phyloP scores from a whole-genome alignment of 1,284 basidiomycete genomes.

The Ustilago shanxiensis region DNA sequence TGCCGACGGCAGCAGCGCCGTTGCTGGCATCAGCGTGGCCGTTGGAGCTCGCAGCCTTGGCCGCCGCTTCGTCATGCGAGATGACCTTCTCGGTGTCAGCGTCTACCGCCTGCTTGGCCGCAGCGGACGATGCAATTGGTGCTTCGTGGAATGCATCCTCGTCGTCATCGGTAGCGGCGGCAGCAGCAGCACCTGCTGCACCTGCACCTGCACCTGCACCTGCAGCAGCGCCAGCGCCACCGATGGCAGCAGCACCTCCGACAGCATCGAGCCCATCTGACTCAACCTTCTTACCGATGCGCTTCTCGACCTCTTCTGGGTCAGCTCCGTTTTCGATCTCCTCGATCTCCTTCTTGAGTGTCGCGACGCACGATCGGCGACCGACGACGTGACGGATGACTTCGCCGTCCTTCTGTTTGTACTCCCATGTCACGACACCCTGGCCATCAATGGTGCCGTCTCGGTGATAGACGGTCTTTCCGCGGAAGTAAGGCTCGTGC shows the following conservation, averaged over 20 bases:
- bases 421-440: constrained; percentile 63
- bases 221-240: constrained; percentile 33
- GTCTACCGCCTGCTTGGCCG: constrained; percentile 30
- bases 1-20: constrained; percentile 2
- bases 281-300: constrained; percentile 28
- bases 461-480: constrained; percentile 68
- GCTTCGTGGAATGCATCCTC: constrained; percentile 49
- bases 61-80: constrained; percentile 48
- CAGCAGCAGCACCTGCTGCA: constrained; percentile 31
- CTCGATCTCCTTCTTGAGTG: constrained; percentile 59
- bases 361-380: constrained; percentile 46
- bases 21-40: constrained; percentile 14
- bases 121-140: constrained; percentile 37
- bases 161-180: constrained; percentile 21
- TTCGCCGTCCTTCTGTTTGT: constrained; percentile 65
- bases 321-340: constrained; percentile 55
- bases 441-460: constrained; percentile 68
- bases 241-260: constrained; percentile 24
- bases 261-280: constrained; percentile 16
- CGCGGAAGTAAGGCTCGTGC: constrained; percentile 68
- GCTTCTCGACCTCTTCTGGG: constrained; percentile 33
- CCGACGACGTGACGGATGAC: constrained; percentile 62
- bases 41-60: constrained; percentile 12
- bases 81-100: constrained; percentile 49
- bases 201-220: constrained; percentile 25